A percentile compares a stretch with the other conserved stretches of the same genome.
phyloP scores from a whole-genome alignment of 2,329 filamentous ascomycete species.

The Sporothrix humicola region DNA sequence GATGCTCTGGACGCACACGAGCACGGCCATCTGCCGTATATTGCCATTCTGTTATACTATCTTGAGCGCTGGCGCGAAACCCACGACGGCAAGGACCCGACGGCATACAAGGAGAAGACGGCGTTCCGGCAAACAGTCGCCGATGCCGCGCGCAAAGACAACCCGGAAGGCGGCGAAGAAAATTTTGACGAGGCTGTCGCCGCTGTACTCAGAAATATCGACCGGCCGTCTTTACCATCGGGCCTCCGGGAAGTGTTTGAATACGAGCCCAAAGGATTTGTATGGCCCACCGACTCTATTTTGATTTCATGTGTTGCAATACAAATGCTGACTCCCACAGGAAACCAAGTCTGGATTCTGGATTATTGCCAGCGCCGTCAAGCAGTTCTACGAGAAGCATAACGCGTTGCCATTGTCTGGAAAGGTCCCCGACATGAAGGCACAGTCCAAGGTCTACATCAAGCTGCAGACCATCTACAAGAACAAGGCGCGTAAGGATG shows the following conservation, averaged over 20 bases:
- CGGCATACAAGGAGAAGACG: slow-evolving; percentile 82
- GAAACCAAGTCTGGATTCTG: slow-evolving; percentile 71
- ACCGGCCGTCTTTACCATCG: slow-evolving; percentile 68
- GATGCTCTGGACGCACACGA: slow-evolving; percentile 75
- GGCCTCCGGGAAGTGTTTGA: slow-evolving; percentile 79
- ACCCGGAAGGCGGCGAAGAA: slow-evolving; percentile 86
- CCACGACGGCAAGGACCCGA: slow-evolving; percentile 72
- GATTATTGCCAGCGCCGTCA: slow-evolving; percentile 82
- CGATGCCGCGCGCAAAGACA: slow-evolving; percentile 70
- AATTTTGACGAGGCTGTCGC: slow-evolving; percentile 93
- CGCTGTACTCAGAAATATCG: slow-evolving; percentile 87
- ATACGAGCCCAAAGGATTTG: slow-evolving; percentile 50
- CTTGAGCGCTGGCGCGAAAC: slow-evolving; percentile 77
- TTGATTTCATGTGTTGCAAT: not conserved
- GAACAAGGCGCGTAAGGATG: slow-evolving; percentile 78
- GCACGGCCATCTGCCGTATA: slow-evolving; percentile 89
- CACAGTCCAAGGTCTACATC: slow-evolving; percentile 87
- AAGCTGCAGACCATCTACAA: slow-evolving; percentile 93
- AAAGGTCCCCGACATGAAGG: slow-evolving; percentile 95
- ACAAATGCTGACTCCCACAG: not conserved
- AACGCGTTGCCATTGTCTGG: slow-evolving; percentile 81
- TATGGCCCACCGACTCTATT: not conserved
- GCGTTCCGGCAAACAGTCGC: slow-evolving; percentile 77
- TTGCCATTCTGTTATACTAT: slow-evolving; percentile 81
- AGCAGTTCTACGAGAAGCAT: slow-evolving; percentile 75